Conservation (phyloP, 169 alveolate species). For the Plasmodium knowlesi region DNA sequence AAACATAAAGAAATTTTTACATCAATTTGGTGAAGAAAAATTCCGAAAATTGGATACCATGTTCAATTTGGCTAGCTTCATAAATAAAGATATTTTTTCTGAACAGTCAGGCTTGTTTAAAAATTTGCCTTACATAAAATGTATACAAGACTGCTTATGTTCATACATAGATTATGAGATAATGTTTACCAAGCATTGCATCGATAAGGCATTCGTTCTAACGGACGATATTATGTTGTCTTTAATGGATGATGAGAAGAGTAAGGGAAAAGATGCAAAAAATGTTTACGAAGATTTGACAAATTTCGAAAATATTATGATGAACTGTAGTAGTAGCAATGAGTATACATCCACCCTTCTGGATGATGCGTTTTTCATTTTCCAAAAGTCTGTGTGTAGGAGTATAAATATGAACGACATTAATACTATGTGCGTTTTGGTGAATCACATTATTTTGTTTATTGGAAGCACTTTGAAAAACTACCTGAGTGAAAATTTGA, state of each 20-base stretch:
- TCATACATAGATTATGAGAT: slow-evolving; percentile 47
- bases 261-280: background rate
- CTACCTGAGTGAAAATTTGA: slow-evolving; percentile 41
- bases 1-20: slow-evolving; percentile 34
- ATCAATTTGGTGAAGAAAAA: slow-evolving; percentile 11
- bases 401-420: slow-evolving; percentile 71
- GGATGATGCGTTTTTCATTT: slow-evolving; percentile 70
- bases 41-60: slow-evolving; percentile 3
- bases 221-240: slow-evolving; percentile 72
- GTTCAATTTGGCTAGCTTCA: slow-evolving; percentile 26
- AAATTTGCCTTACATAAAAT: slow-evolving; percentile 45
- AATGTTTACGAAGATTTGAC: background rate
- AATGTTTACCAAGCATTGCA: slow-evolving; percentile 26
- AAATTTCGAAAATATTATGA: background rate
- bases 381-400: slow-evolving; percentile 66
- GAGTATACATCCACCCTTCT: slow-evolving; percentile 59
- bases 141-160: slow-evolving; percentile 50
- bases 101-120: slow-evolving; percentile 24
- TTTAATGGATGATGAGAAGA: slow-evolving; percentile 24
- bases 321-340: background rate
- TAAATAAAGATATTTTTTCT: slow-evolving; percentile 60
- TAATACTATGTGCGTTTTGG: slow-evolving; percentile 63
- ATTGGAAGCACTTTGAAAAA: slow-evolving; percentile 24
- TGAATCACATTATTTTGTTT: slow-evolving; percentile 47
- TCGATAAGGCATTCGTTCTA: slow-evolving; percentile 61